These are phyloP conservation scores for Collariella sp. DNA, from an alignment of 495 filamentous ascomycete species.

Conservation along the genomic window DNA sequence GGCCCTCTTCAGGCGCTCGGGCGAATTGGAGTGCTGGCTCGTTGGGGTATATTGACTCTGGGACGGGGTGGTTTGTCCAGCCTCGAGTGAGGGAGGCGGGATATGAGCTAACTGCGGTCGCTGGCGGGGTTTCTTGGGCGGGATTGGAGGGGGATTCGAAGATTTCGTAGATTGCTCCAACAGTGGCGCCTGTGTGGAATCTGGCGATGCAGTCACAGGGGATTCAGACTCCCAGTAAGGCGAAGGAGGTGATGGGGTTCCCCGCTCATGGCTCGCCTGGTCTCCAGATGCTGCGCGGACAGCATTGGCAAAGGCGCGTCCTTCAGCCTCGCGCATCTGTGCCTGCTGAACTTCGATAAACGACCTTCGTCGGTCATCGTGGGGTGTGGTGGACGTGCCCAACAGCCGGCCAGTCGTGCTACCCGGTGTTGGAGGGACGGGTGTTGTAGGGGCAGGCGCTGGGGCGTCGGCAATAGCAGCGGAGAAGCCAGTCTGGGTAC, in stretches of 20 bases:
- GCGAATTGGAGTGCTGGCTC: conserved; percentile 12
- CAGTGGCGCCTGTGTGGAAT: conserved; percentile 5
- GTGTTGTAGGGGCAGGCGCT: too few relatives aligned
- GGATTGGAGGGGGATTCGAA: background rate
- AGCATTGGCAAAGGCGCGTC: conserved; percentile 53
- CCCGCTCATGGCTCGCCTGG: conserved; percentile 17
- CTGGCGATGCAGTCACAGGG: conserved; percentile 22
- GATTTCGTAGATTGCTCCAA: background rate
- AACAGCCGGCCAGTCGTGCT: conserved; percentile 26
- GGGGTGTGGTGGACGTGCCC: conserved; percentile 17
- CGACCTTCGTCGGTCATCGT: conserved; percentile 40
- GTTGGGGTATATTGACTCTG: conserved; percentile 5
- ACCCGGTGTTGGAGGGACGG: conserved; percentile 26
- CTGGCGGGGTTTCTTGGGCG: background rate
- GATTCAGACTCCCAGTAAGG: conserved; percentile 7
- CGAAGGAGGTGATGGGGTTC: conserved; percentile 3
- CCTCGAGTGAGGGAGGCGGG: conserved; percentile 6
- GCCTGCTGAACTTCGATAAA: conserved; percentile 52
- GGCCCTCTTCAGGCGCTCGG: conserved; percentile 15
- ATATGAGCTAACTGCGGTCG: conserved; percentile 3
- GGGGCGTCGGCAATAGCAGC: conserved; percentile 22
- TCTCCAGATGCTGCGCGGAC: conserved; percentile 29
- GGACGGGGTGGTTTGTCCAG: conserved; percentile 4
- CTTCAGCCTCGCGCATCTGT: conserved; percentile 68
- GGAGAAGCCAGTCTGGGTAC: conserved; percentile 44